A percentile compares a stretch with the other conserved stretches of the same genome.
Conservation (phyloP, 2,329 filamentous ascomycete species). For the Boeremia exigua region DNA sequence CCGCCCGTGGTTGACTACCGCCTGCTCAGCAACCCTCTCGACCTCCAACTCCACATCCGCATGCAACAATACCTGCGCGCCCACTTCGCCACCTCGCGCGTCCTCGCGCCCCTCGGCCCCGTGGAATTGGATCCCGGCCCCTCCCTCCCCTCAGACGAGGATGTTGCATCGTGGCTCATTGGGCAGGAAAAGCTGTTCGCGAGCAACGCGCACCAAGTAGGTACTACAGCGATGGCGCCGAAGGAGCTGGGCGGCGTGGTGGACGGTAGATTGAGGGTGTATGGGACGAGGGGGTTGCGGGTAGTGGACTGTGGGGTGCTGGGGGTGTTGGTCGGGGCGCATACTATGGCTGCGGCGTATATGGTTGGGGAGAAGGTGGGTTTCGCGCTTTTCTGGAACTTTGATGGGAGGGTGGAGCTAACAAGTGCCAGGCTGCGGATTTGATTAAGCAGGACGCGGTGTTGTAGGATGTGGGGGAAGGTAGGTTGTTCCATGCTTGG, state of each 20-base stretch:
- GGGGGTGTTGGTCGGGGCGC: conserved; percentile 25
- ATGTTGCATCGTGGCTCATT: conserved; percentile 17
- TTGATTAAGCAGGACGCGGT: conserved; percentile 20
- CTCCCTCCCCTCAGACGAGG: conserved; percentile 21
- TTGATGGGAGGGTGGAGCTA: neutral
- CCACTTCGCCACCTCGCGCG: conserved; percentile 10
- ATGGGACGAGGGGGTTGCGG: conserved; percentile 27
- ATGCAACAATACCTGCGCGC: conserved; percentile 16
- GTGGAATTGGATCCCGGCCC: conserved; percentile 37
- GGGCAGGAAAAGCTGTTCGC: conserved; percentile 15
- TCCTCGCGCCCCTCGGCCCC: conserved; percentile 22
- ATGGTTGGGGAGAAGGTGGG: conserved; percentile 29
- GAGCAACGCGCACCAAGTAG: conserved; percentile 23
- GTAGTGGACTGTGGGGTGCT: conserved; percentile 36
- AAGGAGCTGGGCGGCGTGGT: conserved; percentile 27
- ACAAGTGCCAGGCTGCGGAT: conserved; percentile 19
- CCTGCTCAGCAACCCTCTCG: conserved; percentile 36
- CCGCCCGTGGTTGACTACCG: conserved; percentile 38
- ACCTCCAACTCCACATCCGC: conserved; percentile 31
- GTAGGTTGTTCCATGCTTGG: too few species aligned
- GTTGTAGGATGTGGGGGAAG: neutral
- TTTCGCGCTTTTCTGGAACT: neutral
- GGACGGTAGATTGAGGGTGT: conserved; percentile 21
- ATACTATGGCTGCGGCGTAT: conserved; percentile 34
- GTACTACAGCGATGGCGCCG: conserved; percentile 29